A percentile compares a stretch with the other conserved stretches of the same genome.
phyloP scores from a whole-genome alignment of 495 filamentous ascomycete genomes.

The Annulohypoxylon stygium region DNA sequence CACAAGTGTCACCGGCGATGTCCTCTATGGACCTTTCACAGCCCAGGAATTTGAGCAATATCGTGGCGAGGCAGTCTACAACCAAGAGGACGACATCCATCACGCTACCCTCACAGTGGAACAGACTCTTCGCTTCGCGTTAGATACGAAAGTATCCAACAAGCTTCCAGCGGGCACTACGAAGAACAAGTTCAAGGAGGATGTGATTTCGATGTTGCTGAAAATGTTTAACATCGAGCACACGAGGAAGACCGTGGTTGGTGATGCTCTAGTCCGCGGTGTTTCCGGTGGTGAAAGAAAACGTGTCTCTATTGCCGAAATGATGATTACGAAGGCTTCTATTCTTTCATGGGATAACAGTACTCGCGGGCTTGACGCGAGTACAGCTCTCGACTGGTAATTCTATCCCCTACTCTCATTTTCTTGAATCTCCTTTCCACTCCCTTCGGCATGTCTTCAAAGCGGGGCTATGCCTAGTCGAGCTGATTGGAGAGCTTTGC shows the following conservation, averaged over 20 bases:
- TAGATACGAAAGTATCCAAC: slow-evolving; percentile 83
- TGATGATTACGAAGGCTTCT: slow-evolving; percentile 78
- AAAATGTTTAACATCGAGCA: slow-evolving; percentile 92
- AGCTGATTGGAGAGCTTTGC: too few species aligned
- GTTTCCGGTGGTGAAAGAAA: slow-evolving; percentile 90
- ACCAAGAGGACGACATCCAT: slow-evolving; percentile 86
- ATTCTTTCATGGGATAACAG: slow-evolving; percentile 87
- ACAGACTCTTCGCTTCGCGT: slow-evolving; percentile 84
- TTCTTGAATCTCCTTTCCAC: too few species aligned
- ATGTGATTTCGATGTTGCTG: slow-evolving; percentile 76
- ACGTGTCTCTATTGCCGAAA: slow-evolving; percentile 78
- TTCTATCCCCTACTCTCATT: too few species aligned
- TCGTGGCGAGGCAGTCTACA: slow-evolving; percentile 88
- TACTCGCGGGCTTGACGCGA: slow-evolving; percentile 85
- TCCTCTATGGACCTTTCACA: slow-evolving; percentile 81
- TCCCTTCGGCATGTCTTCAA: too few species aligned
- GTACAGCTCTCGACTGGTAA: slow-evolving; percentile 78
- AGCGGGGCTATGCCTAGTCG: too few species aligned
- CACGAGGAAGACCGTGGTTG: slow-evolving; percentile 83
- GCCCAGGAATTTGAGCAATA: slow-evolving; percentile 71
- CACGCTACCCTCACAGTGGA: slow-evolving; percentile 85
- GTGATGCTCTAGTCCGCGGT: slow-evolving; percentile 83
- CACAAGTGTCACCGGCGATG: slow-evolving; percentile 79
- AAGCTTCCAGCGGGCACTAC: slow-evolving; percentile 76
- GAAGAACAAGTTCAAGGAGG: slow-evolving; percentile 76